Evolutionary conservation across 768 basidiomycete genomes (phyloP), one percentile per base, ranked within the genome.

Genomic region (Amanita thiersii): DNA sequence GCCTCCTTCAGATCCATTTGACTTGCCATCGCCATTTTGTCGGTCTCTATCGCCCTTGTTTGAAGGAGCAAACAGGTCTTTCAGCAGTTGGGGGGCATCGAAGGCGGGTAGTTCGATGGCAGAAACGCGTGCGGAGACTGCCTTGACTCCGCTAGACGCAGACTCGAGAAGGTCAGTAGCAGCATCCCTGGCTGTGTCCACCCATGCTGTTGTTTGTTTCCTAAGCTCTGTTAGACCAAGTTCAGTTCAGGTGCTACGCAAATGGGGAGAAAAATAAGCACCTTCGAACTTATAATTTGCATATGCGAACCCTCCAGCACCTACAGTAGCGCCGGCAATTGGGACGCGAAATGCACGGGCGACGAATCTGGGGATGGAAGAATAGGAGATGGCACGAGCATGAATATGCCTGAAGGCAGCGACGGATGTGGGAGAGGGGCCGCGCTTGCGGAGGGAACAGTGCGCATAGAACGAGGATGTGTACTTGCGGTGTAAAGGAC

Each of bases 281-380:
- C 93, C 89, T 68, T 98, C 93, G 53, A 94, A 82, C 65, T 92
- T 92, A 69, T 94, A 94, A 59, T 94, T 92, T 15, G 91, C 93
- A 62, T 96, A 98, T 3, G 88, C 89, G 43, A 94, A 65, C 0
- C 89, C 83, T 7, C 93, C 93, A 0, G 86, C 92, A 3, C 93
- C 93, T 18, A 93, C 75, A 1, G 89, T 89, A 25, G 81, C 85
- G 4, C 86, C 90, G 11, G 89, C 91, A 45, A 90, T 73, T 19
- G 92, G 92, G 1, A 96, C 79, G 38, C 85, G 71, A 54, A 96
- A 91, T 0, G 91, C 91, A 33, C 89, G 73, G 0, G 83, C 79
- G 33, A 94, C 77, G 49, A 94, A 86, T 49, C 80, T 70, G n/a
- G 92, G 92, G 47, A 96, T 84, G 7, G 89, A 84, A 3, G 81